Evolutionary conservation across 2,329 filamentous ascomycete genomes (phyloP).

Genomic region (Arthroderma sp.): DNA sequence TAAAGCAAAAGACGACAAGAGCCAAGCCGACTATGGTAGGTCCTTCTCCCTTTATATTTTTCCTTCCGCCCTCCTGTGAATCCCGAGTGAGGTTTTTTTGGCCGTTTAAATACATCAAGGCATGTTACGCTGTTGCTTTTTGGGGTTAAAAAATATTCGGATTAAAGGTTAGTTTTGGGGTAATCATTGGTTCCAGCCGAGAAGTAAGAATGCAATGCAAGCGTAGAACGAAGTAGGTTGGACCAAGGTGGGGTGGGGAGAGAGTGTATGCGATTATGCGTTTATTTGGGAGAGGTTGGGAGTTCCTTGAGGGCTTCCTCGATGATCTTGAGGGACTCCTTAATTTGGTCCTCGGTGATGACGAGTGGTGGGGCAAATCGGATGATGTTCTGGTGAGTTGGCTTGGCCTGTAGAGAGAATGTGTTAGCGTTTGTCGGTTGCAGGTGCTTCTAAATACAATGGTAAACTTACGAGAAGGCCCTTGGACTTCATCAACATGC

Average conservation of each 20-base stretch:
- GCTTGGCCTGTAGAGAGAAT: constrained; percentile 63
- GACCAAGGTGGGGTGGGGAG: neutral
- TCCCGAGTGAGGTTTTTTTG: neutral
- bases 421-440: constrained; percentile 10
- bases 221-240: neutral
- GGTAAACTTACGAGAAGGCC: constrained; percentile 63
- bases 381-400: constrained; percentile 97
- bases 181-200: neutral
- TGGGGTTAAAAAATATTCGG: neutral
- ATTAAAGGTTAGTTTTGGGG: neutral
- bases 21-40: neutral
- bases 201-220: neutral
- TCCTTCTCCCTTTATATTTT: neutral
- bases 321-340: constrained; percentile 66
- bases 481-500: constrained; percentile 89
- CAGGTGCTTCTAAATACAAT: constrained; percentile 10
- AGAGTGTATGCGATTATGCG: neutral
- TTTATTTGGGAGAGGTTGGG: constrained; percentile 37
- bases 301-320: constrained; percentile 70
- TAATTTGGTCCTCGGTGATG: constrained; percentile 78
- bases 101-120: neutral
- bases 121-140: neutral
- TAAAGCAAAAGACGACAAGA: constrained; percentile 1
- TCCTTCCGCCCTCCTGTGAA: neutral
- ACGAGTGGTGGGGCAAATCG: constrained; percentile 92